Conservation (phyloP, 1,284 basidiomycete genomes). For the Ustilago bromivora region DNA sequence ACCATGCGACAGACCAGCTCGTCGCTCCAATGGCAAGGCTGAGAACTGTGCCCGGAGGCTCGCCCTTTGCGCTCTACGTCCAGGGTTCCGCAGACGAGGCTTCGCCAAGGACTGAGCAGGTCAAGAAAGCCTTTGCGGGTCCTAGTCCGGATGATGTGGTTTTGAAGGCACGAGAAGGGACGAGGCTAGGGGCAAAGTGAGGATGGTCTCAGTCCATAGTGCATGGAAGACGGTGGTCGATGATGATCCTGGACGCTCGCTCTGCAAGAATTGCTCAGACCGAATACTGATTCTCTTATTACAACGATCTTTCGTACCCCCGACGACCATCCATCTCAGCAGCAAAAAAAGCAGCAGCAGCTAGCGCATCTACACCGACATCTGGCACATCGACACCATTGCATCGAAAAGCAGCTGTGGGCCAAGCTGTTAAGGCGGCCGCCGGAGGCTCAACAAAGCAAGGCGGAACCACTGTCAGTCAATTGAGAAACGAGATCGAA, state of each 20-base stretch:
- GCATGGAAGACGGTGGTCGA: not conserved
- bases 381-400: slow-evolving; percentile 53
- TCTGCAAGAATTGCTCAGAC: not conserved
- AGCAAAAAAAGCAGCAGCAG: slow-evolving; percentile 47
- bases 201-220: not conserved
- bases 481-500: slow-evolving; percentile 60
- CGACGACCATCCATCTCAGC: slow-evolving; percentile 10
- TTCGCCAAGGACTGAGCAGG: slow-evolving; percentile 30
- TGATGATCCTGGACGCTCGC: not conserved
- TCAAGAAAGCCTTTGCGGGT: slow-evolving; percentile 75
- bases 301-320: not conserved
- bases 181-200: slow-evolving; percentile 69
- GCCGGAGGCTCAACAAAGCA: slow-evolving; percentile 46
- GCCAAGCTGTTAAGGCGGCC: slow-evolving; percentile 54
- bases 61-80: slow-evolving; percentile 48
- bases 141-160: slow-evolving; percentile 91
- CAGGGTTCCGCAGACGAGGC: slow-evolving; percentile 16
- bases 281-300: slow-evolving; percentile 9
- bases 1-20: slow-evolving; percentile 24
- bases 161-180: slow-evolving; percentile 81
- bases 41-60: slow-evolving; percentile 38
- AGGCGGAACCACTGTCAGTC: slow-evolving; percentile 70
- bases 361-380: slow-evolving; percentile 32
- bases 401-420: slow-evolving; percentile 41
- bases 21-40: slow-evolving; percentile 21